Percentiles rank a stretch among this genome's conserved stretches.
Conservation (phyloP, 768 basidiomycete genomes). For the Lentinula edodes region DNA sequence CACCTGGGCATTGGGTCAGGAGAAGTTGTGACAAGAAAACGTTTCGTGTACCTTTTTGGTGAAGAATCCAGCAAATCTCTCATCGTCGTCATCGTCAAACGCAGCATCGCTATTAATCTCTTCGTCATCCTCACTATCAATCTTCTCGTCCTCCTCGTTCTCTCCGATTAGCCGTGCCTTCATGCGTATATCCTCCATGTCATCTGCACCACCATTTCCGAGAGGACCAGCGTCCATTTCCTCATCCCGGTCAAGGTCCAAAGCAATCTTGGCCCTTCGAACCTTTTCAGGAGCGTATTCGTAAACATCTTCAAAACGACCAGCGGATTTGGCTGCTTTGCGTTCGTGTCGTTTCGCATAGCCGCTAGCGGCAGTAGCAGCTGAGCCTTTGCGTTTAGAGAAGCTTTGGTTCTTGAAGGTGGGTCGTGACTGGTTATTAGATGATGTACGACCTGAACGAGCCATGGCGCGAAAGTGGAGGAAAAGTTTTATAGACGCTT, state of each 20-base stretch:
- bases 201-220: conserved; percentile 34
- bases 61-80: conserved; percentile 68
- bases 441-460: not conserved
- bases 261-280: conserved; percentile 45
- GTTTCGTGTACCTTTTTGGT: conserved; percentile 32
- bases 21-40: conserved; percentile 6
- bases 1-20: conserved; percentile 16
- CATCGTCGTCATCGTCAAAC: conserved; percentile 77
- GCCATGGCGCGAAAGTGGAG: not conserved
- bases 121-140: conserved; percentile 74
- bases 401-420: not conserved
- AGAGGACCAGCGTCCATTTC: conserved; percentile 31
- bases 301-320: conserved; percentile 50
- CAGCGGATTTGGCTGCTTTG: conserved; percentile 33
- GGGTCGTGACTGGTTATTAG: not conserved
- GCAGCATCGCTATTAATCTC: conserved; percentile 83
- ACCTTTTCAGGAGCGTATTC: conserved; percentile 51
- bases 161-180: conserved; percentile 44
- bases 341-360: conserved; percentile 46
- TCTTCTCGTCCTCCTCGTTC: conserved; percentile 42
- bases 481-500: not conserved
- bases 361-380: conserved; percentile 30
- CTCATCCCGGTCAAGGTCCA: conserved; percentile 58
- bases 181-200: conserved; percentile 27
- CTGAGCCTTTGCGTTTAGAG: not conserved